Evolutionary conservation across 768 basidiomycete species (phyloP), one percentile per base, ranked within the genome.

Genomic region (Kondoa malvinella): DNA sequence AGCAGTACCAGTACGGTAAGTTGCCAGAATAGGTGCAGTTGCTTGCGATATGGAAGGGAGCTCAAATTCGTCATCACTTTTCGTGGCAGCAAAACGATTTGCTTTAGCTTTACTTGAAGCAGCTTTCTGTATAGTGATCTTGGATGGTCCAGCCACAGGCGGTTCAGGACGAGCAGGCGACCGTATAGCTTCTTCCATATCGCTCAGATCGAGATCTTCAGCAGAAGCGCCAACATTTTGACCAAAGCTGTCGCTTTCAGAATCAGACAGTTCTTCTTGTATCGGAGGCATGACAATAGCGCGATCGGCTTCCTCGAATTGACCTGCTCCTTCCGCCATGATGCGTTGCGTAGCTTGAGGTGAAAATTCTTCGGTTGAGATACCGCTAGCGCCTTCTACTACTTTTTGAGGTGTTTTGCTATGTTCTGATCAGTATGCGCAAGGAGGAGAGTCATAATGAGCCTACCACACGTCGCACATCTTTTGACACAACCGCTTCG

Each of bases 381-480:
- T 50, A 21, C 40, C 40, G 21, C 40, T 50, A 21, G 40, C 40
- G 21, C 40, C 33, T 30, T 63, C 61, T 32, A 8, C 3, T 3
- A 30, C 29, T 17, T 32, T 27, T 33, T 63, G 61, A 32, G 26
- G 16, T 16, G 30, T 33, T 32, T 63, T 63, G 12, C 15, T 16
- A 27, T 16, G 61, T n/a, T n/a, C n/a, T n/a, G n/a, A n/a, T n/a
- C n/a, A n/a, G n/a, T n/a, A n/a, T n/a, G n/a, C n/a, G n/a, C n/a
- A n/a, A n/a, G n/a, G n/a, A n/a, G n/a, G n/a, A n/a, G n/a, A n/a
- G n/a, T n/a, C n/a, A n/a, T n/a, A n/a, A n/a, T n/a, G n/a, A 8
- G 21, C n/a, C 27, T 59, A 57, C 65, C 68, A 69, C 1, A 69
- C 57, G 29, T 69, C 68, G 34, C 68, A 69, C 30, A 69, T 66